phyloP scores from a whole-genome alignment of 2,329 filamentous ascomycete species.

The Colletotrichum sp. region DNA sequence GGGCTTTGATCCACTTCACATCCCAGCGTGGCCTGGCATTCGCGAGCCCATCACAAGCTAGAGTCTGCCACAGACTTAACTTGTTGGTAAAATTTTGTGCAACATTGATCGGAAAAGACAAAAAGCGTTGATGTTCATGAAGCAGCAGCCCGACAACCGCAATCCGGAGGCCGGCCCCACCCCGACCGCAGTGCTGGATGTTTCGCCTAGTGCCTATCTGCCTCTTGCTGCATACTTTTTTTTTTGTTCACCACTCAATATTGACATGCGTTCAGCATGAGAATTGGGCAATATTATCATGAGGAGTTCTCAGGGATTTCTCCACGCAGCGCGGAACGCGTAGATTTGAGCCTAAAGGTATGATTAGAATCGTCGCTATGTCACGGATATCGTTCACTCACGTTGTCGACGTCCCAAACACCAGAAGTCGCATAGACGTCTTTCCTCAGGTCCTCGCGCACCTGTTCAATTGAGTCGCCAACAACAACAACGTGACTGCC shows the following conservation, averaged over 20 bases:
- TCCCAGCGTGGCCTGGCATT: not conserved
- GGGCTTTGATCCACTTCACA: not conserved
- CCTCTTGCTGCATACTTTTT: not conserved
- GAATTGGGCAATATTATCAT: not conserved
- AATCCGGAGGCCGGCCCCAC: not conserved
- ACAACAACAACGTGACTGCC: not conserved
- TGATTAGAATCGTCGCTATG: not conserved
- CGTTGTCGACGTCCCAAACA: not conserved
- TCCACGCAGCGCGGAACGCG: not conserved
- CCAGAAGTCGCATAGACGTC: not conserved
- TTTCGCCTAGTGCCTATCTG: not conserved
- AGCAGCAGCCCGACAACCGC: not conserved
- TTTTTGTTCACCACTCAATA: not conserved
- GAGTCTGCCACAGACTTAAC: not conserved
- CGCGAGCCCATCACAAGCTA: not conserved
- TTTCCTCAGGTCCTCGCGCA: not conserved
- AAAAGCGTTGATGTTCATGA: not conserved
- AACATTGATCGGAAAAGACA: not conserved
- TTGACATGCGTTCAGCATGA: not conserved
- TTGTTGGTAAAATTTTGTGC: not conserved
- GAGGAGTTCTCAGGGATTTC: not conserved
- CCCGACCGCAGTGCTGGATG: not conserved
- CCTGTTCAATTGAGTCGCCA: not conserved
- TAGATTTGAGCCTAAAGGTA: not conserved
- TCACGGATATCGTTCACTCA: not conserved